These are phyloP conservation scores for Zymoseptoria tritici DNA, from an alignment of 2,329 filamentous ascomycete species.

Conservation along the genomic window DNA sequence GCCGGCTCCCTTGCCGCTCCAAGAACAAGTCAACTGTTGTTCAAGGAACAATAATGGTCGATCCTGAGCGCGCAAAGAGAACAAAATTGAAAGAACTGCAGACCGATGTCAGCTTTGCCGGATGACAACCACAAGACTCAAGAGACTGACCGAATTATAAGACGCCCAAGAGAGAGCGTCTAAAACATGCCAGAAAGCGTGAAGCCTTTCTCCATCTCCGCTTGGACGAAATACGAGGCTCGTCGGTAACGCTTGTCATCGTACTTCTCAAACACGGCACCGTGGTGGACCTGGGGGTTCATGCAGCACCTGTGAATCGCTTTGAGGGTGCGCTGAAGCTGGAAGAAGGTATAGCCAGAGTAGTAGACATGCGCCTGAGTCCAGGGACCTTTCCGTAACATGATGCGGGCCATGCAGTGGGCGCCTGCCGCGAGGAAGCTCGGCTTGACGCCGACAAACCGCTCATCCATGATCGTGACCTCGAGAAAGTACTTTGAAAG, in stretches of 20 bases:
- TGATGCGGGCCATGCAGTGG: constrained; percentile 81
- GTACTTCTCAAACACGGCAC: constrained; percentile 88
- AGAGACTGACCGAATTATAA: neutral
- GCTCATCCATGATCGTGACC: constrained; percentile 94
- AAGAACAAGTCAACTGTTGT: constrained; percentile 4
- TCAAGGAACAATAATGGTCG: constrained; percentile 9
- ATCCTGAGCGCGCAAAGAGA: constrained; percentile 13
- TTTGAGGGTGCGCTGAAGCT: constrained; percentile 68
- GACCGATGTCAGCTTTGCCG: neutral
- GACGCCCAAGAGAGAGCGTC: neutral
- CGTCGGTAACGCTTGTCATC: constrained; percentile 78
- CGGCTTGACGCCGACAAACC: constrained; percentile 83
- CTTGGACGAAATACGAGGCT: constrained; percentile 71
- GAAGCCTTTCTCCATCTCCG: constrained; percentile 59
- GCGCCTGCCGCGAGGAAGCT: constrained; percentile 88
- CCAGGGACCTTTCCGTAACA: constrained; percentile 90
- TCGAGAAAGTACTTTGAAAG: constrained; percentile 97
- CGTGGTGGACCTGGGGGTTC: constrained; percentile 70
- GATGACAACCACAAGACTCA: neutral
- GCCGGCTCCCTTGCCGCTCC: constrained; percentile 1
- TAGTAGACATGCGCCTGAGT: constrained; percentile 77
- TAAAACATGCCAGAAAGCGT: constrained; percentile 33
- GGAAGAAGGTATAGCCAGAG: constrained; percentile 82
- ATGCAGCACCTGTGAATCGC: constrained; percentile 85
- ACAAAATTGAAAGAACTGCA: constrained; percentile 8